Base-by-base conservation (phyloP, 78 protist genomes). In the Andalucia godoyi region DNA sequence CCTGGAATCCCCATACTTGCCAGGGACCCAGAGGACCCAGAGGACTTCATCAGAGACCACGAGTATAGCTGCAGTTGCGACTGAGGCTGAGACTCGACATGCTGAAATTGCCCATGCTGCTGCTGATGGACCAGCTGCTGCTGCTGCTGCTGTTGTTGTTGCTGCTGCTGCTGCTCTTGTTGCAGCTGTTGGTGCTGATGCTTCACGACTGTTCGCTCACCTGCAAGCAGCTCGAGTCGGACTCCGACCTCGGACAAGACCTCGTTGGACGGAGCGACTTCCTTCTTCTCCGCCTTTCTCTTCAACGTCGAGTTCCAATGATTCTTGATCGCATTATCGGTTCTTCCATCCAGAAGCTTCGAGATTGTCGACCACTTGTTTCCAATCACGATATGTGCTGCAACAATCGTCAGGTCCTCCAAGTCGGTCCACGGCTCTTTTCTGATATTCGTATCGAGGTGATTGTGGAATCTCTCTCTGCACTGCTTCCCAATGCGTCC, bases 241-340 rank as follows among this genome's bases (percentile, higher is more conserved):
- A 43, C 47, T 12, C 47, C 47, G 27, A 13, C 47, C 47, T 13
- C 13, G 10, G 47, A 12, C 27, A n/a, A n/a, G n/a, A n/a, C n/a
- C n/a, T n/a, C n/a, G n/a, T n/a, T n/a, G n/a, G n/a, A n/a, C n/a
- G n/a, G 10, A 13, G 47, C 47, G 47, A 12, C 36, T 17, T 51
- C 41, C 36, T 1, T 12, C n/a, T 10, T 51, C n/a, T 51, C 4
- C 30, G 72, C 32, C 76, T 66, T 63, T 45, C 89, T 52, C 43
- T 76, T 76, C 74, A 87, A 51, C 29, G 94, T 74, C 10, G 94
- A 89, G 58, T 91, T 86, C 92, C 94, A 91, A 60, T 70, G 94
- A 62, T 91, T 91, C 63, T 88, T 91, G 57, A 91, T 76, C 0
- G 90, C 92, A 57, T 91, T 91, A 70, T 86, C 93, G 27, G 94